Evolutionary conservation across 805 yeast genomes (phyloP), one percentile per base, ranked within the genome.

Genomic region (Lipomyces kockii): DNA sequence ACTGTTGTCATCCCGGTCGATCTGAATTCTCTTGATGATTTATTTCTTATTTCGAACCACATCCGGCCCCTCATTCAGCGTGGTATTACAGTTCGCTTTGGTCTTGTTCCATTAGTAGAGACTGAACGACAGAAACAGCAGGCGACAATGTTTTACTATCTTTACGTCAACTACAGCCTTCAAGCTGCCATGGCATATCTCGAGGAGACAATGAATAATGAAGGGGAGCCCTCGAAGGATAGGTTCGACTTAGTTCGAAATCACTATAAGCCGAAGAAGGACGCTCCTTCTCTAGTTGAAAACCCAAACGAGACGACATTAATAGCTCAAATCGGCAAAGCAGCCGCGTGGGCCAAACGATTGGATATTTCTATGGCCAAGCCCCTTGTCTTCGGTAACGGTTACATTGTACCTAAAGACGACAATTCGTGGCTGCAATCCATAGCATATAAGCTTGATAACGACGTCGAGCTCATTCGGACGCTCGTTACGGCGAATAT

Each of bases 1-100:
- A 89, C 91, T 55, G 66, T 89, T 27, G 84, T 94, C 0, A 87
- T 94, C 73, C 90, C 85, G 0, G 74, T 93, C 12, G 87, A 88
- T 70, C 79, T 92, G 25, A 79, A 87, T 1, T 81, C 86, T 68
- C 79, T 80, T 14, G 78, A 80, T 2, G 89, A 90, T 43, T 73
- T 88, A 1, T 81, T 82, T 32, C 77, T 84, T 1, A 79, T 87
- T 2, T 73, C 87, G n/a, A 80, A 67, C 11, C 75, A 73, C 43
- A 63, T 80, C 0, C 53, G 73, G 55, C 68, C 73, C 52, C 62
- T 79, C 27, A 62, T 76, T 5, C 70, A 83, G 12, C 83, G 85
- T 55, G 86, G 86, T 0, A 82, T 90, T 20, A 91, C 97, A 0
- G 89, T 92, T 71, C 89, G 93, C 76, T 75, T 94, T 61, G 99